A percentile compares a stretch with the other conserved stretches of the same genome.
These are phyloP conservation scores for Filosporella fistucella DNA, from an alignment of 495 filamentous ascomycete species.

Conservation along the genomic window DNA sequence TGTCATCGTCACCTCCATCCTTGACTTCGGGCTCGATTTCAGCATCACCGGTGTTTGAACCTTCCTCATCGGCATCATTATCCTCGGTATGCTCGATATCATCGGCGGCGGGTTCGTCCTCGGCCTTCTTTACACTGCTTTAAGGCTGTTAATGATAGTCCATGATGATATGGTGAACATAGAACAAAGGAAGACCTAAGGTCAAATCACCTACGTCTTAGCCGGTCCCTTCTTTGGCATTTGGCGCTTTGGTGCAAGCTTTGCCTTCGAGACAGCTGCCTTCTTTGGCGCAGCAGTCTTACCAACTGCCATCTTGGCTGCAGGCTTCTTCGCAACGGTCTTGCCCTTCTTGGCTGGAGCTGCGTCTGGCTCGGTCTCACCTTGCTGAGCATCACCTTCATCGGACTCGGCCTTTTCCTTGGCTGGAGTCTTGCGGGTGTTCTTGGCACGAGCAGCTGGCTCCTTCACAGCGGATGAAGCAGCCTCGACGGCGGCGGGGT, in stretches of 20 bases:
- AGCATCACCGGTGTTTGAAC: background rate
- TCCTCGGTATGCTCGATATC: background rate
- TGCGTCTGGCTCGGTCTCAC: background rate
- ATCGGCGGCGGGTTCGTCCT: background rate
- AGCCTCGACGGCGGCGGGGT: background rate
- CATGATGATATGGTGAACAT: no score
- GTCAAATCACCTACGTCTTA: background rate
- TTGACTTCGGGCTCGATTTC: background rate
- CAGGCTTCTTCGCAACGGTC: background rate
- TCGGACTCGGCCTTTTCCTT: background rate
- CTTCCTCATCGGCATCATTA: conserved; percentile 4
- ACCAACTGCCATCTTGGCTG: conserved; percentile 9
- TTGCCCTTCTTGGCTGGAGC: background rate
- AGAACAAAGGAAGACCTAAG: no score
- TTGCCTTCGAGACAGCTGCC: background rate
- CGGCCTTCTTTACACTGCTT: background rate
- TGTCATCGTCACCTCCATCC: no score
- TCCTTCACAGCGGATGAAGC: background rate
- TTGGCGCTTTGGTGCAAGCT: background rate
- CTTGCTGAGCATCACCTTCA: background rate
- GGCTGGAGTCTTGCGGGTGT: background rate
- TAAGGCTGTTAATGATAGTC: no score
- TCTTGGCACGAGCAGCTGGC: background rate
- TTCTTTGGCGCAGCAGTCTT: conserved; percentile 8
- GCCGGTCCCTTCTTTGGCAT: background rate